Evolutionary conservation across 441 rosid species (phyloP), one percentile per base, ranked within the genome.

Genomic region (Populus trichocarpa): DNA sequence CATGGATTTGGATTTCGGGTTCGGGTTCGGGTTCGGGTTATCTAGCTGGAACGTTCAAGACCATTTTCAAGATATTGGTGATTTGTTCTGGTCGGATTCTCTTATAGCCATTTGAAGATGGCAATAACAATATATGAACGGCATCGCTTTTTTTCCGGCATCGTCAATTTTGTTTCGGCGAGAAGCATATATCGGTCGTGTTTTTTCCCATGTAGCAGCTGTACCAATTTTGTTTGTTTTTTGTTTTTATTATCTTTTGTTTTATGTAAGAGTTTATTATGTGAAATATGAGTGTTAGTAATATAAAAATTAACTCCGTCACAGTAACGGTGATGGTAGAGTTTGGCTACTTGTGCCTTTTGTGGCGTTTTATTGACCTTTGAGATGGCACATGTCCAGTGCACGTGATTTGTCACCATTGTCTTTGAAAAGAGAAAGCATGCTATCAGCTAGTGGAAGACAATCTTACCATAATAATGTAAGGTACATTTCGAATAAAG

Each of bases 31-130:
- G 30, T 86, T 81, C 77, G 87, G 86, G 40, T 76, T 83, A 20
- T 77, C 90, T 8, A 82, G 67, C 76, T 91, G 89, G 90, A 82
- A 78, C 66, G 70, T 70, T 71, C 88, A 87, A 23, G 93, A 89
- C 84, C 84, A 86, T 77, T 83, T 92, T 75, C 95, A 83, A 83
- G 98, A 92, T 71, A 86, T 90, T 73, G 96, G 86, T 22, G 98
- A 91, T 38, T 9, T 93, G 38, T 87, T 93, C 81, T 87, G 87
- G 83, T 87, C 90, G 82, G 98, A 95, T 81, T 83, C 96, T 75
- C 78, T 80, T 1, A 72, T 89, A n/a, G 79, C 90, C 30, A 74
- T 85, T 38, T 92, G 77, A 84, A 53, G 61, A 69, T 9, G 4
- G 32, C 32, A 35, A 35, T 18, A 69, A 18, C 20, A n/a, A 16